Evolutionary conservation across 331 rosid genomes (phyloP).

Genomic region (Malus hybrid): DNA sequence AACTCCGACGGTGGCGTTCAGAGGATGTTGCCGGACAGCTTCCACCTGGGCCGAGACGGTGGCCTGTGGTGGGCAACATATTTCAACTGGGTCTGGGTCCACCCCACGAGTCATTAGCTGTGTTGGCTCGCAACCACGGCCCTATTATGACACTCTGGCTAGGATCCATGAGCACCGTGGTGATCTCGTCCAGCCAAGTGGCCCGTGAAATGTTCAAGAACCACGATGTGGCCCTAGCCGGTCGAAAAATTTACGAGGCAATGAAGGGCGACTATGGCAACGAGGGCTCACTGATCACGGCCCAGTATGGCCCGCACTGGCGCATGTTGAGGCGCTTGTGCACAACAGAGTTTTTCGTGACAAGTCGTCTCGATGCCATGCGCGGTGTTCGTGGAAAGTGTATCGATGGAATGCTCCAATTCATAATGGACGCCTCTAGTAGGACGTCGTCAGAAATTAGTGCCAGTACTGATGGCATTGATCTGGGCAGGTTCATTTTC

Average conservation of each 20-base stretch:
- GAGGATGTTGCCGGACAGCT: conserved; percentile 20
- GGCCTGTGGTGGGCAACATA: conserved; percentile 76
- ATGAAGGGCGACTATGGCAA: conserved; percentile 50
- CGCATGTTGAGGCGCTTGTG: conserved; percentile 49
- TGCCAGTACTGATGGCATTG: conserved; percentile 10
- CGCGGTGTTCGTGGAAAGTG: conserved; percentile 36
- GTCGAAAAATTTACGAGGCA: conserved; percentile 72
- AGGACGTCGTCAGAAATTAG: not conserved
- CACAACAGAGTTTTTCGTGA: conserved; percentile 44
- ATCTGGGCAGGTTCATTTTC: conserved; percentile 53
- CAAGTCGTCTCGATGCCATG: conserved; percentile 41
- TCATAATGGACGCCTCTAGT: conserved; percentile 22
- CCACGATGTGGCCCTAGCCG: conserved; percentile 57
- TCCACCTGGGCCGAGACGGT: conserved; percentile 76
- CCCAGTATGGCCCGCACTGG: conserved; percentile 73
- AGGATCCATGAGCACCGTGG: conserved; percentile 80
- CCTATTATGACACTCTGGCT: conserved; percentile 78
- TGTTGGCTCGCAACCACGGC: conserved; percentile 49
- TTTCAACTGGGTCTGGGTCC: conserved; percentile 58
- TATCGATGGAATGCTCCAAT: conserved; percentile 39
- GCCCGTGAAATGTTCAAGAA: conserved; percentile 67
- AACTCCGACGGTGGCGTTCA: conserved; percentile 3
- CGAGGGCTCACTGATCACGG: conserved; percentile 46
- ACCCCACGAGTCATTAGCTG: conserved; percentile 46
- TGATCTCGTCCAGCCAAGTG: conserved; percentile 48